Evolutionary conservation across 169 alveolate genomes (phyloP).

Genomic region (Eimeria brunetti): DNA sequence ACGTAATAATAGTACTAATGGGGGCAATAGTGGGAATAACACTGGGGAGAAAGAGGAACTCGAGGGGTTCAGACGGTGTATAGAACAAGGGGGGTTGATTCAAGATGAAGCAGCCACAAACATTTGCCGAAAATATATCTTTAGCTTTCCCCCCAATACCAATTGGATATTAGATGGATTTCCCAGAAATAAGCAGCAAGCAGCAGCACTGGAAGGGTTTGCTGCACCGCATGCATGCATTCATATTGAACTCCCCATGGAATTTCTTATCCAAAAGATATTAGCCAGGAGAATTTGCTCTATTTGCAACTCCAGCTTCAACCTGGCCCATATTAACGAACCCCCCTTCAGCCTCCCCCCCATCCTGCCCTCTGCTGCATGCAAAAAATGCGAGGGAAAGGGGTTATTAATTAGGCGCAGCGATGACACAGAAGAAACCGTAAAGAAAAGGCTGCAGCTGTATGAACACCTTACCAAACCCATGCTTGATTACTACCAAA

Average conservation of each 20-base stretch:
- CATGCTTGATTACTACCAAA: conserved; percentile 31
- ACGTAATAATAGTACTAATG: too few relatives aligned
- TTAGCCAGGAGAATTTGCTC: conserved; percentile 78
- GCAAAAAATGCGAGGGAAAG: conserved; percentile 47
- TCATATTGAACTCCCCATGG: conserved; percentile 60
- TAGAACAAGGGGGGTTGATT: conserved; percentile 78
- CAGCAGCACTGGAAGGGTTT: conserved; percentile 51
- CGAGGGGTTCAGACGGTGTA: not conserved
- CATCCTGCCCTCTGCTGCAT: conserved; percentile 69
- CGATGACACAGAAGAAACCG: conserved; percentile 70
- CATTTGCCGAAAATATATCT: conserved; percentile 46
- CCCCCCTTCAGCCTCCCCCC: conserved; percentile 80
- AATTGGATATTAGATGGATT: conserved; percentile 85
- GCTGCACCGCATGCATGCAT: conserved; percentile 78
- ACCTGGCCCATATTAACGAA: conserved; percentile 77
- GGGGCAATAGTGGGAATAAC: too few relatives aligned
- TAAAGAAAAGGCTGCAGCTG: conserved; percentile 46
- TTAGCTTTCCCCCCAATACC: not conserved
- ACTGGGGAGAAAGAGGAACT: not conserved
- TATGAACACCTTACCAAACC: conserved; percentile 52
- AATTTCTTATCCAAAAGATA: conserved; percentile 64
- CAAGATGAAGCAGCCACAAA: conserved; percentile 79
- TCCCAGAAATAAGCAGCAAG: conserved; percentile 84
- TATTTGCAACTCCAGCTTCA: conserved; percentile 79
- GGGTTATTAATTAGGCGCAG: conserved; percentile 29